Evolutionary conservation across 2,329 filamentous ascomycete genomes (phyloP).

Genomic region (Alternaria sp.): DNA sequence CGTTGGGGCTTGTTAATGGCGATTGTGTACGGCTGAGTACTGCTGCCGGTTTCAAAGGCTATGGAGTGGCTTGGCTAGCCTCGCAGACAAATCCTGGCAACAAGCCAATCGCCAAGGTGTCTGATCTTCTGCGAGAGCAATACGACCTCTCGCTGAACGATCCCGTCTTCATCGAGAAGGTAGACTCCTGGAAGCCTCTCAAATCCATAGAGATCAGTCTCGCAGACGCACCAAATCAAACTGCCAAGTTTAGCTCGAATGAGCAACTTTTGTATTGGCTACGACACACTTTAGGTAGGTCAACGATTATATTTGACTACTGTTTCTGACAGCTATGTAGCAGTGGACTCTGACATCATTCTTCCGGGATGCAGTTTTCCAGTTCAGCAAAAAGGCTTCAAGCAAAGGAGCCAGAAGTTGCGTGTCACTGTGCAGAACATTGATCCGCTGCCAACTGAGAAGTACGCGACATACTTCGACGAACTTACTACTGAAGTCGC

Average conservation of each 20-base stretch:
- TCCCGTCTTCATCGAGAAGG: constrained; percentile 63
- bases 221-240: constrained; percentile 23
- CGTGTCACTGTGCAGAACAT: constrained; percentile 69
- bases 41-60: constrained; percentile 52
- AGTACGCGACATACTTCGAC: constrained; percentile 40
- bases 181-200: constrained; percentile 42
- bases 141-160: constrained; percentile 70
- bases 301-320: background rate
- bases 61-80: constrained; percentile 69
- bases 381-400: constrained; percentile 53
- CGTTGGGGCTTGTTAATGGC: constrained; percentile 62
- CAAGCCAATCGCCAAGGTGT: constrained; percentile 62
- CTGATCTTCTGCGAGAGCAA: constrained; percentile 73
- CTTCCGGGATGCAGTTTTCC: constrained; percentile 75
- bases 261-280: constrained; percentile 41
- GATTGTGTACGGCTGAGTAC: constrained; percentile 63
- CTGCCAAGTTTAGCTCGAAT: constrained; percentile 27
- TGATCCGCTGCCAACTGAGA: constrained; percentile 39
- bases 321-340: constrained; percentile 46
- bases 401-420: constrained; percentile 56
- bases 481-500: constrained; percentile 30
- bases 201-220: constrained; percentile 37
- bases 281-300: constrained; percentile 41
- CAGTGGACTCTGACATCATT: constrained; percentile 67
- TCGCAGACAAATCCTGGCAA: constrained; percentile 50